Base-by-base conservation (phyloP, 495 filamentous ascomycete species). In the Halenospora varia region DNA sequence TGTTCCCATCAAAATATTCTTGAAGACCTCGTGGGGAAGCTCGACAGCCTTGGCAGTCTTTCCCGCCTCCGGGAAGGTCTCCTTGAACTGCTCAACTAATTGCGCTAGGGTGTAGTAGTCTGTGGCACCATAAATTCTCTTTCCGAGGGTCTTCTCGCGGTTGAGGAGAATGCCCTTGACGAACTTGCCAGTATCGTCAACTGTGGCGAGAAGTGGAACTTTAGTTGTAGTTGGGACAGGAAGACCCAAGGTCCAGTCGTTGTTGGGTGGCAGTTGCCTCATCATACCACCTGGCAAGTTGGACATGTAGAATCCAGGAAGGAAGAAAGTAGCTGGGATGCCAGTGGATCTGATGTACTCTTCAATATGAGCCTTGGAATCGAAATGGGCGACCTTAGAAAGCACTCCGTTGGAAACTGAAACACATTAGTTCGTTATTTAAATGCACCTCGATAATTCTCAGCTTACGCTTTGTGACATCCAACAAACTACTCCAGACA, bases 221-320 rank as follows among this genome's bases (percentile, higher is more conserved):
- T 60, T 55, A 8, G 80, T 70, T 20, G 70, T 59, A 8, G 25
- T 26, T 6, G 70, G 65, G 49, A 78, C 63, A 6, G 80, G 75
- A 25, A 82, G 56, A 6, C 63, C 61, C n/a, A 83, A 53, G 19
- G 72, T 71, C 64, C 72, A 78, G 26, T 56, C 63, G 29, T 61
- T 61, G 25, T 68, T 70, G 20, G 66, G 65, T 24, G 66, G 68
- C n/a, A 51, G 53, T 41, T 55, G 61, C 19, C 60, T 62, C 55
- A 70, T 66, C 53, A 61, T 65, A 11, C 53, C 51, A 22, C 65
- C 67, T 3, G 70, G 64, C 24, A 76, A 48, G 62, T 82, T 83
- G 57, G 70, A 71, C 82, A 85, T 86, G 72, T 78, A 87, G 61
- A 76, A 77, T 13, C 80, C 84, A 2, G 81, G 75, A 39, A 81